Evolutionary conservation across 345 rosid genomes (phyloP), one percentile per base, ranked within the genome.

Genomic region (Stellera chamaejasme): DNA sequence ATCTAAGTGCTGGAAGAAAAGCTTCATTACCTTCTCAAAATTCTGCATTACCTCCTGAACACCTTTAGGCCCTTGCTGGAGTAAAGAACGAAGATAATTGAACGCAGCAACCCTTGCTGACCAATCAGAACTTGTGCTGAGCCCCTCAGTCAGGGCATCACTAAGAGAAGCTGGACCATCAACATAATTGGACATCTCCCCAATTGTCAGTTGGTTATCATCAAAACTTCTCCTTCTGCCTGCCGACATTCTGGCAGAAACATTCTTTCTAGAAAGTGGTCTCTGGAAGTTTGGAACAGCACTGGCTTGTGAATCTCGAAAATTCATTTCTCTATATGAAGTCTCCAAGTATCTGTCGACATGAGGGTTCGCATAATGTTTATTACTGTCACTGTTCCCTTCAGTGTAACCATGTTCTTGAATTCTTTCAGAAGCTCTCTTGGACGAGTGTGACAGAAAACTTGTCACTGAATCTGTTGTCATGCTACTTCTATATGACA

Each of bases 11-110:
- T 85, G 94, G 73, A 93, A 89, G 73, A 89, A 93, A 48, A 93
- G 79, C 76, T 93, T 93, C 99, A 93, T 93, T 62, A 93, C 96
- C 75, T 89, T 93, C 82, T 93, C 99, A 39, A 93, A 89, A 71
- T 69, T 87, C 75, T 89, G 99, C 55, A 83, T 68, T 57, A 89
- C 96, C 73, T 89, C 99, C 69, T 93, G 97, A 71, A 85, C 69
- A 59, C 99, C 97, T 78, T 80, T 89, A 6, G 90, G 84, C 27
- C 99, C 99, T 66, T 93, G 96, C 71, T 83, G 96, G 67, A 90
- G 76, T 76, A 89, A 76, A 56, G 96, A 82, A 50, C 75, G 83
- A 42, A 93, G 83, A 70, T 84, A 93, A 75, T 74, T 83, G 74
- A 93, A 89, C 60, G 99, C 90, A 64, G 92, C 92, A 68, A 89